Conservation (phyloP, 768 basidiomycete genomes). For the Tricholoma matsutake region DNA sequence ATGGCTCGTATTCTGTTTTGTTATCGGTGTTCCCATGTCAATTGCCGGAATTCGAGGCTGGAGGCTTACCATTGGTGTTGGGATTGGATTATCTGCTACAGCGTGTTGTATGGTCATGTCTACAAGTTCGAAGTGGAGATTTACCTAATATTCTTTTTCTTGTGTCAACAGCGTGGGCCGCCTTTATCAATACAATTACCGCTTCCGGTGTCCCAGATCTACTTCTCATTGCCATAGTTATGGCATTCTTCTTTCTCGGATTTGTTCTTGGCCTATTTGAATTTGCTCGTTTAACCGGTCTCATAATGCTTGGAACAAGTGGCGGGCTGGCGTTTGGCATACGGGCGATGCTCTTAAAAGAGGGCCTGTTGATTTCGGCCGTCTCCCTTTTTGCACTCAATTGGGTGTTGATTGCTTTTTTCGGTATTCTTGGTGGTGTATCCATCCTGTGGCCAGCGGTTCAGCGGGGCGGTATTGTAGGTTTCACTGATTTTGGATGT, state of each 20-base stretch:
- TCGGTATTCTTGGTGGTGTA: constrained; percentile 40
- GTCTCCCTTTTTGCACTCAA: constrained; percentile 36
- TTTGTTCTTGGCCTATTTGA: constrained; percentile 54
- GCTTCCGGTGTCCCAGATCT: constrained; percentile 49
- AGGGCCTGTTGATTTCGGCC: constrained; percentile 44
- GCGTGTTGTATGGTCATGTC: constrained; percentile 38
- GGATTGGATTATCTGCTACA: constrained; percentile 47
- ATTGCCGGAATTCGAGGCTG: constrained; percentile 55
- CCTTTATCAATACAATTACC: constrained; percentile 54
- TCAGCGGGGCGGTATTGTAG: constrained; percentile 50
- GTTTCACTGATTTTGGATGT: constrained; percentile 19
- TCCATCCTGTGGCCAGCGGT: constrained; percentile 36
- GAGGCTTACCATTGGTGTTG: constrained; percentile 53
- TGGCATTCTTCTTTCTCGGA: constrained; percentile 49
- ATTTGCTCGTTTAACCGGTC: constrained; percentile 45
- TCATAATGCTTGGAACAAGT: constrained; percentile 42
- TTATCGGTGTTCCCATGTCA: constrained; percentile 52
- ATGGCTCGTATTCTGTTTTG: constrained; percentile 55
- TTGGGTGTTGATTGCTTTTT: constrained; percentile 50
- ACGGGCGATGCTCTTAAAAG: constrained; percentile 49
- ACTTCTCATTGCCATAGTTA: constrained; percentile 44
- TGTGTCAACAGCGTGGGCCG: constrained; percentile 51
- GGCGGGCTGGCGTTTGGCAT: constrained; percentile 59
- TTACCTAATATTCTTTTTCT: constrained; percentile 3
- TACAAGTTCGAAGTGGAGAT: not conserved